Conservation (phyloP, 352 stramenopile genomes). For the Phytophthora sojae region DNA sequence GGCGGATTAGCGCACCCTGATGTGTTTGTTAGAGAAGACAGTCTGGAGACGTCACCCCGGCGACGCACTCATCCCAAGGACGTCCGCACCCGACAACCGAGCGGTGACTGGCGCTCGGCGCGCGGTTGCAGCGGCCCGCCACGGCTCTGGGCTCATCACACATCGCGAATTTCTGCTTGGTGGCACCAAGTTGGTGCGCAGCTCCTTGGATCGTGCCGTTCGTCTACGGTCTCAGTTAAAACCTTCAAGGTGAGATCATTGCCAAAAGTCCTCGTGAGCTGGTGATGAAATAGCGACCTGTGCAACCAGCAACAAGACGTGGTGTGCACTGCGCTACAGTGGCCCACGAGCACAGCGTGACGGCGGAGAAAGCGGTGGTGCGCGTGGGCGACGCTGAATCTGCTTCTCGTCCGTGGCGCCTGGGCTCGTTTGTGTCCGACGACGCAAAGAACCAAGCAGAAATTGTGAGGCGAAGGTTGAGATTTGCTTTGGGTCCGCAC, state of each 20-base stretch:
- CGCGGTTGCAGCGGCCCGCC: constrained; percentile 24
- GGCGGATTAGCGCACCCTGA: background rate
- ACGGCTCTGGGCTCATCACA: constrained; percentile 15
- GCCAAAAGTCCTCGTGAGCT: background rate
- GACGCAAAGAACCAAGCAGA: constrained; percentile 35
- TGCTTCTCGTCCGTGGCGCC: constrained; percentile 5
- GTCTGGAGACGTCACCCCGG: background rate
- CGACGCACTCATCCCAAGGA: constrained; percentile 7
- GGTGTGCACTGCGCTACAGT: background rate
- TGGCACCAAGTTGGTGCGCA: too few species aligned
- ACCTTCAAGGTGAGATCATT: background rate
- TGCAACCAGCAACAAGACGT: background rate
- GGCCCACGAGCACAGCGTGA: too few species aligned
- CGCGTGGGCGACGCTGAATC: constrained; percentile 3
- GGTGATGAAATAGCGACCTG: background rate
- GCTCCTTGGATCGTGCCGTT: background rate
- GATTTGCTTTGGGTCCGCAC: constrained; percentile 16
- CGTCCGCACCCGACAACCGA: constrained; percentile 19
- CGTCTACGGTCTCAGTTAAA: background rate
- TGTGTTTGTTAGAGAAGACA: constrained; percentile 13
- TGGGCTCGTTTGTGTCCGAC: constrained; percentile 24
- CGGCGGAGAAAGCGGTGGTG: background rate
- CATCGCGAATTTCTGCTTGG: constrained; percentile 33
- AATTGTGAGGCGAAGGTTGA: constrained; percentile 8
- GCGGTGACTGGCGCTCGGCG: constrained; percentile 1